phyloP scores from a whole-genome alignment of 176 grass and related monocot genomes.

The Zoysia pacifica region DNA sequence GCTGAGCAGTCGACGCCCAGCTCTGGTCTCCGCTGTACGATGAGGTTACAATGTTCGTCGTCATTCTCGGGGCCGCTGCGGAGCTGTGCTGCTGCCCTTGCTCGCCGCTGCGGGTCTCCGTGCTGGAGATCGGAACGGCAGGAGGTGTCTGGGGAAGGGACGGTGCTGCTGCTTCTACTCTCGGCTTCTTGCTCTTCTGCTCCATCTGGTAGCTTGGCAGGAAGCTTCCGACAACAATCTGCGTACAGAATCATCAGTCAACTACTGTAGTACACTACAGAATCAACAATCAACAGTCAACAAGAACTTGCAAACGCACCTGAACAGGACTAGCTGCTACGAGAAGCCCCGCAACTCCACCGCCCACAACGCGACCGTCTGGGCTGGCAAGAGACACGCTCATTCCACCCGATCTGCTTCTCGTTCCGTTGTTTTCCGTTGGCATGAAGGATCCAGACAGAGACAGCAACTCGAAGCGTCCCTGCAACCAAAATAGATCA shows the following conservation, averaged over 20 bases:
- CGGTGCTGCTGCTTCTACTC: slow-evolving; percentile 11
- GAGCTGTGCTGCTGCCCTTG: slow-evolving; percentile 52
- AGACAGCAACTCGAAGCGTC: slow-evolving; percentile 84
- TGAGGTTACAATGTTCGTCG: slow-evolving; percentile 39
- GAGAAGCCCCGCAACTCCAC: slow-evolving; percentile 77
- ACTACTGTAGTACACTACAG: no score
- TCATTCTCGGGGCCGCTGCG: not conserved
- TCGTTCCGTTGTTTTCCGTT: slow-evolving; percentile 67
- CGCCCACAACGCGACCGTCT: slow-evolving; percentile 86
- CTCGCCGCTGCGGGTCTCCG: slow-evolving; percentile 40
- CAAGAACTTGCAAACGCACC: slow-evolving; percentile 29
- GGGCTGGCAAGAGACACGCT: slow-evolving; percentile 84
- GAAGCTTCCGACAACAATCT: slow-evolving; percentile 92
- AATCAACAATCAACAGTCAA: not conserved
- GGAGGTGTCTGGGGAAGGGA: slow-evolving; percentile 39
- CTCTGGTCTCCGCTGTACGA: slow-evolving; percentile 52
- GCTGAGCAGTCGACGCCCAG: slow-evolving; percentile 60
- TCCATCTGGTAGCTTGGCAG: slow-evolving; percentile 77
- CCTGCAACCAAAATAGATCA: slow-evolving; percentile 50
- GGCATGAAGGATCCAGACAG: slow-evolving; percentile 97
- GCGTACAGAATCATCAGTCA: slow-evolving; percentile 4
- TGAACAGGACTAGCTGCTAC: slow-evolving; percentile 90
- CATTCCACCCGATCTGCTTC: slow-evolving; percentile 88
- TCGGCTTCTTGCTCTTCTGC: slow-evolving; percentile 73
- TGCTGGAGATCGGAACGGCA: slow-evolving; percentile 51